Conservation (phyloP, 2,329 filamentous ascomycete genomes). For the Celoporthe dispersa region DNA sequence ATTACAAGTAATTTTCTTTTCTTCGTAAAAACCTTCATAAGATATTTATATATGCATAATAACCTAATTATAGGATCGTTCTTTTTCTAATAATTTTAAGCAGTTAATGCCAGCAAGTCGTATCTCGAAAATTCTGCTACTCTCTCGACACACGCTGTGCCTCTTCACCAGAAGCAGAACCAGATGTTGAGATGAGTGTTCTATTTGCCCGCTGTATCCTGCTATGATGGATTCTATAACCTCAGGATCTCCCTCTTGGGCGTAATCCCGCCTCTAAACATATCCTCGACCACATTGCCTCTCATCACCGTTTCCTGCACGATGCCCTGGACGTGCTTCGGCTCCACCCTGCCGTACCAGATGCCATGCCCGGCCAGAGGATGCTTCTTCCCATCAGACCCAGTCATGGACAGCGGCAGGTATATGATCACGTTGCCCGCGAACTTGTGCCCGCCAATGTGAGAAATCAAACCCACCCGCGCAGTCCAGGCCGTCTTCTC, state of each 20-base stretch:
- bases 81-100: background rate
- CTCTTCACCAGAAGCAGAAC: background rate
- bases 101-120: background rate
- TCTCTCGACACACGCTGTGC: background rate
- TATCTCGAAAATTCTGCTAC: background rate
- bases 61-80: background rate
- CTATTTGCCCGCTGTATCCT: background rate
- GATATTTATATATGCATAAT: background rate
- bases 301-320: conserved; percentile 70
- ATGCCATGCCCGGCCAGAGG: conserved; percentile 72
- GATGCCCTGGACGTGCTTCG: conserved; percentile 76
- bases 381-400: conserved; percentile 50
- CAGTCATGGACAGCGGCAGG: conserved; percentile 61
- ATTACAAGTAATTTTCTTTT: too few relatives aligned
- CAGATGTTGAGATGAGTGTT: background rate
- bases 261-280: conserved; percentile 73
- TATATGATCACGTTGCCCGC: conserved; percentile 86
- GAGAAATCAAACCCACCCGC: conserved; percentile 72
- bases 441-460: conserved; percentile 85
- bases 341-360: conserved; percentile 82
- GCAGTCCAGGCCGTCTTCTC: conserved; percentile 44
- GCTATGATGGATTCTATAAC: conserved; percentile 39
- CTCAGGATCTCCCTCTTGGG: conserved; percentile 57
- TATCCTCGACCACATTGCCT: conserved; percentile 70
- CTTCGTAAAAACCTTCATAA: background rate